These are phyloP conservation scores for Alternaria alternata DNA, from an alignment of 2,329 filamentous ascomycete genomes.

Conservation along the genomic window DNA sequence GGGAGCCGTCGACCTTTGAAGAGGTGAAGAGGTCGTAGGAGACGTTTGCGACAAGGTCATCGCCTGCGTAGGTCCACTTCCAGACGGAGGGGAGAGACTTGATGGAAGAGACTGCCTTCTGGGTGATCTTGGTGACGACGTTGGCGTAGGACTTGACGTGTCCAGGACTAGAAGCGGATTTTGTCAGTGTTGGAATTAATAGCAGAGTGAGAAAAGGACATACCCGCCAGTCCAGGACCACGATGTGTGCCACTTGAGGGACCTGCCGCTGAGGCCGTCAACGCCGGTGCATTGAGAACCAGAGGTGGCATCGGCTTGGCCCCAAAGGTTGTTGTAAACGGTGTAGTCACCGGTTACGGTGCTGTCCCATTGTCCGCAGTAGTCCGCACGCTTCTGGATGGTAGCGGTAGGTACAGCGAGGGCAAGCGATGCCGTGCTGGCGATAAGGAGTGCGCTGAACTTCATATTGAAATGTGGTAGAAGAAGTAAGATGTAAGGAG, in stretches of 20 bases:
- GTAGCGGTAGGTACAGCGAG: conserved; percentile 39
- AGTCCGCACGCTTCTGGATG: conserved; percentile 44
- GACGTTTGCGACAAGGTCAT: conserved; percentile 63
- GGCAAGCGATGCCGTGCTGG: conserved; percentile 39
- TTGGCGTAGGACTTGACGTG: conserved; percentile 57
- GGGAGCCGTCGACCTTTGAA: conserved; percentile 54
- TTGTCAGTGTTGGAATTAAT: conserved; percentile 7
- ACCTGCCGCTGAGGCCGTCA: conserved; percentile 48
- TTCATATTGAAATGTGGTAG: conserved; percentile 33
- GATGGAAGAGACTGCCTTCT: conserved; percentile 48
- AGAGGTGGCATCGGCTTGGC: conserved; percentile 49
- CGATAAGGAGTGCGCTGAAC: conserved; percentile 34
- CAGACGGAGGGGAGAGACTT: conserved; percentile 56
- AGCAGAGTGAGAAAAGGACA: conserved; percentile 1
- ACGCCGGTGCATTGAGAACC: conserved; percentile 59
- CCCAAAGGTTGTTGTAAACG: conserved; percentile 58
- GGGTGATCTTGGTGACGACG: conserved; percentile 48
- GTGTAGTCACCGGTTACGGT: conserved; percentile 40
- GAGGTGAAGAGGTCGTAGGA: conserved; percentile 69
- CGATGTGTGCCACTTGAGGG: conserved; percentile 55
- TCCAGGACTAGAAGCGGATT: conserved; percentile 22
- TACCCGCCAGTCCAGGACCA: conserved; percentile 56
- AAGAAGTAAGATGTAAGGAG: neutral
- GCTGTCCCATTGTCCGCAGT: conserved; percentile 45
- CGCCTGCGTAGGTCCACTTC: conserved; percentile 61